Evolutionary conservation across 2,329 filamentous ascomycete species (phyloP).

Genomic region (Aureobasidium sp.): DNA sequence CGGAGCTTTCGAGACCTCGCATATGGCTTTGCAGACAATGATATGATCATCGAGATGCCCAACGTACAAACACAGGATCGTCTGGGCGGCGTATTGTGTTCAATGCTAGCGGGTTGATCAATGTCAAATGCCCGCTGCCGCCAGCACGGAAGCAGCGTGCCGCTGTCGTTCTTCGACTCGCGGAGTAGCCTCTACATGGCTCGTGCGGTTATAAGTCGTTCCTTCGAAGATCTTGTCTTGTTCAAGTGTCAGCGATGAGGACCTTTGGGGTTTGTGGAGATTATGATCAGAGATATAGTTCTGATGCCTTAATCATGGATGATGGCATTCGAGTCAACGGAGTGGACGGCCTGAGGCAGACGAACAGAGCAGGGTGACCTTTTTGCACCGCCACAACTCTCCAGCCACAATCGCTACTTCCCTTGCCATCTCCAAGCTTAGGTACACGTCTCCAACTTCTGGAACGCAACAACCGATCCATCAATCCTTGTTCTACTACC

Average conservation of each 20-base stretch:
- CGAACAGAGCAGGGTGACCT: neutral
- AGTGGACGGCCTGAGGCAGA: neutral
- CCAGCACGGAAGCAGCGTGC: neutral
- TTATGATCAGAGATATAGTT: neutral
- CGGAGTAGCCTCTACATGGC: neutral
- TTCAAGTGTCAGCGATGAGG: neutral
- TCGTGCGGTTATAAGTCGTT: neutral
- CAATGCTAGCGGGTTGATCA: neutral
- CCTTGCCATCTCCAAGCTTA: neutral
- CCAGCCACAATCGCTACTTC: neutral
- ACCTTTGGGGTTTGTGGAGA: neutral
- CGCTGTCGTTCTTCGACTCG: slow-evolving; percentile 2
- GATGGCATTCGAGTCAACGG: neutral
- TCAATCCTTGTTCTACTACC: neutral
- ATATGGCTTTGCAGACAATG: neutral
- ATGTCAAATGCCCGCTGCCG: neutral
- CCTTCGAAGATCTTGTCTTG: neutral
- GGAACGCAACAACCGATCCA: neutral
- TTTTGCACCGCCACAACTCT: neutral
- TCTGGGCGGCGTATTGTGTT: neutral
- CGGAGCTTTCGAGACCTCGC: neutral
- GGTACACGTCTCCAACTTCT: slow-evolving; percentile 4
- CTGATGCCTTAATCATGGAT: neutral
- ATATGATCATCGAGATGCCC: neutral
- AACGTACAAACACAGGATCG: too few species aligned